A percentile compares a stretch with the other conserved stretches of the same genome.
These are phyloP conservation scores for Graphilbum fragrans DNA, from an alignment of 2,329 filamentous ascomycete species.

Conservation along the genomic window DNA sequence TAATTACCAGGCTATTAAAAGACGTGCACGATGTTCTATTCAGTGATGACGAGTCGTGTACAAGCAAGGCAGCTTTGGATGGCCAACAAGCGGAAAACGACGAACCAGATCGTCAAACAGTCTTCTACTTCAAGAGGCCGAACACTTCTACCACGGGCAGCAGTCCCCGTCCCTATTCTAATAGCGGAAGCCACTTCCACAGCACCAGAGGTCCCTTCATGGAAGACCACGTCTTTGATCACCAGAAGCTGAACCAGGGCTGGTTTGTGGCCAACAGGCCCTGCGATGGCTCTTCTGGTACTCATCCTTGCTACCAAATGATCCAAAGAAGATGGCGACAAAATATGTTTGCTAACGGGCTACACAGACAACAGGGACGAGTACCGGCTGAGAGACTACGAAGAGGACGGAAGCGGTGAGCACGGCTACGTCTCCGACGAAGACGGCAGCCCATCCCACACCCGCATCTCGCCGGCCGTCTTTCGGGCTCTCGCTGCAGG, in stretches of 20 bases:
- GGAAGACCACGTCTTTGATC: conserved; percentile 2
- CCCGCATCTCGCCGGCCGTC: conserved; percentile 9
- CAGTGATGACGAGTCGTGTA: background rate
- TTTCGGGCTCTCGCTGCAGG: conserved; percentile 10
- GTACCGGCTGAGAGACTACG: background rate
- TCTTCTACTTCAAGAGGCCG: too few species aligned
- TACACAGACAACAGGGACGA: too few species aligned
- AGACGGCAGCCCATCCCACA: conserved; percentile 24
- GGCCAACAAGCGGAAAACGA: background rate
- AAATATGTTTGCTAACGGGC: too few species aligned
- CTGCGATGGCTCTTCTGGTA: background rate
- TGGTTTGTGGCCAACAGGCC: conserved; percentile 7
- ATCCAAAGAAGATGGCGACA: too few species aligned
- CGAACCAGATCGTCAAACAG: background rate
- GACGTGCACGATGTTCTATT: conserved; percentile 4
- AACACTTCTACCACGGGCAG: too few species aligned
- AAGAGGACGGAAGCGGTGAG: background rate
- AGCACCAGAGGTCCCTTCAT: background rate
- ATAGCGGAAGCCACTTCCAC: background rate
- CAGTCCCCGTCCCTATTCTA: too few species aligned
- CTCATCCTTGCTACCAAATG: too few species aligned
- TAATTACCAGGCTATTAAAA: conserved; percentile 3
- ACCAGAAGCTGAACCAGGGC: conserved; percentile 2
- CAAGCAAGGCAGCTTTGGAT: background rate
- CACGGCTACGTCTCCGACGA: conserved; percentile 23